These are phyloP conservation scores for Xylaria scruposa DNA, from an alignment of 495 filamentous ascomycete species.

Conservation along the genomic window DNA sequence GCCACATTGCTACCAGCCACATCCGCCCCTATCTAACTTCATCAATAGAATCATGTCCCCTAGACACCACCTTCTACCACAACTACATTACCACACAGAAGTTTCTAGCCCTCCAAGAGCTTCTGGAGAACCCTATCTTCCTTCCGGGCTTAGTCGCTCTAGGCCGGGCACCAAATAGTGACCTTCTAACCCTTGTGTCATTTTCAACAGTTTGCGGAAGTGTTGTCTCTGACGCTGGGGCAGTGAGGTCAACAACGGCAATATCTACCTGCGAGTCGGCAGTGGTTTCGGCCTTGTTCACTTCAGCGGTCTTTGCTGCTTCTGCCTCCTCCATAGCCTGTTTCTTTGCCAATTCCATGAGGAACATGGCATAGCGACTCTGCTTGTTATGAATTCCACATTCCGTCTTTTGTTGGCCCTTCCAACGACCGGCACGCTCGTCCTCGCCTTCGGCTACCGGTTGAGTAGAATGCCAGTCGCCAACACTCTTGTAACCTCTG, in stretches of 20 bases:
- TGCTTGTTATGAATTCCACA: slow-evolving; percentile 96
- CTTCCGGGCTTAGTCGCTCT: slow-evolving; percentile 2
- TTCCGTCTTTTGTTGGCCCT: slow-evolving; percentile 89
- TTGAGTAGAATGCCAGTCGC: slow-evolving; percentile 93
- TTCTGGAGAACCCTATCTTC: slow-evolving; percentile 2
- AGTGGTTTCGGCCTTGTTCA: neutral
- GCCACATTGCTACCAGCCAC: neutral
- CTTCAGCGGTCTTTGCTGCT: slow-evolving; percentile 34
- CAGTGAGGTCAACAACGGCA: neutral
- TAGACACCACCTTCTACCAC: neutral
- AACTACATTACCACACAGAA: slow-evolving; percentile 3
- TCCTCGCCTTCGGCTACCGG: slow-evolving; percentile 88
- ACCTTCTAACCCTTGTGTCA: neutral
- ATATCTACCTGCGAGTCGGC: neutral
- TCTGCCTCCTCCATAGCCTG: slow-evolving; percentile 65
- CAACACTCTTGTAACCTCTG: slow-evolving; percentile 89
- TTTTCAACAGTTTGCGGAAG: neutral
- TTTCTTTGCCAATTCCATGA: slow-evolving; percentile 74
- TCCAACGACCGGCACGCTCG: slow-evolving; percentile 92
- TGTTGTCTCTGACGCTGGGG: neutral
- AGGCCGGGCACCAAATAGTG: neutral
- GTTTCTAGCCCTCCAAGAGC: neutral
- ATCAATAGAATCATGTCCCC: neutral
- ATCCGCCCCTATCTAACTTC: neutral
- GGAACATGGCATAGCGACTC: slow-evolving; percentile 82